A percentile compares a stretch with the other conserved stretches of the same genome.
These are phyloP conservation scores for Linnemannia exigua DNA, from an alignment of 192 early-diverging fungal genomes.

Conservation along the genomic window DNA sequence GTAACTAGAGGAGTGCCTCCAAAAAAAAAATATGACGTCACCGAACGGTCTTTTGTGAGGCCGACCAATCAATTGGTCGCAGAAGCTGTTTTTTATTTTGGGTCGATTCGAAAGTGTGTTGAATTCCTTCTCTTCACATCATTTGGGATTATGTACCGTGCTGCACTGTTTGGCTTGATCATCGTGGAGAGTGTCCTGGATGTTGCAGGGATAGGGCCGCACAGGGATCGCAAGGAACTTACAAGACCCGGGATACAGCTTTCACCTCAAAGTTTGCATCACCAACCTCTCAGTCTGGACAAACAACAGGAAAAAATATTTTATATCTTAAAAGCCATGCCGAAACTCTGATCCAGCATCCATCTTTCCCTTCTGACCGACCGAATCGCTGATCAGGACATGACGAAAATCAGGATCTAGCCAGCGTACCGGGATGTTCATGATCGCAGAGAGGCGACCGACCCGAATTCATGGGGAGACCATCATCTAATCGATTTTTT, in stretches of 20 bases:
- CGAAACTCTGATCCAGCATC: conserved; percentile 43
- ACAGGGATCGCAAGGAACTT: not conserved
- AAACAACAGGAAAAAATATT: not conserved
- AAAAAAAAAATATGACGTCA: not conserved
- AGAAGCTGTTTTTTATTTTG: conserved; percentile 26
- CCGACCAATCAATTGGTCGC: conserved; percentile 8
- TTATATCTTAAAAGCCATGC: conserved; percentile 14
- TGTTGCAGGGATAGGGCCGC: not conserved
- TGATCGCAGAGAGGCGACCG: not conserved
- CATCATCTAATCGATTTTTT: conserved; percentile 29
- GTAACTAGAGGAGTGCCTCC: not conserved
- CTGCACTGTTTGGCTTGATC: conserved; percentile 3
- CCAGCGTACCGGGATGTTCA: not conserved
- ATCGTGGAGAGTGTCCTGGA: not conserved
- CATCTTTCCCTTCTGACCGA: not conserved
- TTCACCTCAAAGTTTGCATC: not conserved
- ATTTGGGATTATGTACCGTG: conserved; percentile 49
- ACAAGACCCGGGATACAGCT: not conserved
- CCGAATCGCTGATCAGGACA: not conserved
- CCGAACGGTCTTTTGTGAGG: not conserved
- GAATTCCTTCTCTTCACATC: conserved; percentile 56
- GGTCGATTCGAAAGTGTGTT: not conserved
- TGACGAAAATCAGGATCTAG: not conserved
- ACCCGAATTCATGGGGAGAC: conserved; percentile 14
- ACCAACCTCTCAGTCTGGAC: not conserved